Evolutionary conservation across 2,329 filamentous ascomycete genomes (phyloP), one percentile per base, ranked within the genome.

Genomic region (Talaromyces sp.): DNA sequence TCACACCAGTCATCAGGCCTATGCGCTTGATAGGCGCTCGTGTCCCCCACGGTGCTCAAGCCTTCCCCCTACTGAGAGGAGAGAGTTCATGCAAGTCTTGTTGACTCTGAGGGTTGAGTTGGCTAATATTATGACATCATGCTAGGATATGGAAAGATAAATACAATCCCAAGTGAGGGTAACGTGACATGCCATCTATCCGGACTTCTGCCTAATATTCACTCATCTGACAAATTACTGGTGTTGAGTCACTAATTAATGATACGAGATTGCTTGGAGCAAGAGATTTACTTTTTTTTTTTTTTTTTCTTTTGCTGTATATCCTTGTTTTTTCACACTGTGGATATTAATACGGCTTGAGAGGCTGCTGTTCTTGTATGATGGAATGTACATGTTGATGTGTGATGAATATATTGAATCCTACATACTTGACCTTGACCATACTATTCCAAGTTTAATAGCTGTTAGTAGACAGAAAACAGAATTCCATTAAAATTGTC

Each of bases 61-160:
- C 35, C 43, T 24, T 24, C 19, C 19, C 43, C 21, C 21, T 10
- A 3, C 19, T 8, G 24, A 19, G 4, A 31, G 2, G 21, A 10
- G 8, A 3, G 26, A 27, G 38, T 50, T 51, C 21, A 57, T 29
- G 19, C 35, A 11, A 12, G 3, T 48, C 54, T 50, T 24, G 53
- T 46, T 61, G 38, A 50, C 41, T 61, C 54, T n/a, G n/a, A 21
- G 38, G 31, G 3, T 11, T 41, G 24, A 38, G 32, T 52, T 65
- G 60, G 65, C 68, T 70, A 64, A 67, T 63, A 24, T 61, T 41
- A 57, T 69, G 31, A 29, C 54, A 29, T n/a, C 53, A 54, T 56
- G 48, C 55, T 59, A 96, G 91, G 92, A 97, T 97, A 72, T 97
- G 93, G 91, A 97, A 97, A 75, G 92, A 96, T 64, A 97, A 97